Percentiles rank a stretch among this genome's conserved stretches.
Evolutionary conservation across 495 filamentous ascomycete species (phyloP).

Genomic region (Penicillium cosmopolitanum): DNA sequence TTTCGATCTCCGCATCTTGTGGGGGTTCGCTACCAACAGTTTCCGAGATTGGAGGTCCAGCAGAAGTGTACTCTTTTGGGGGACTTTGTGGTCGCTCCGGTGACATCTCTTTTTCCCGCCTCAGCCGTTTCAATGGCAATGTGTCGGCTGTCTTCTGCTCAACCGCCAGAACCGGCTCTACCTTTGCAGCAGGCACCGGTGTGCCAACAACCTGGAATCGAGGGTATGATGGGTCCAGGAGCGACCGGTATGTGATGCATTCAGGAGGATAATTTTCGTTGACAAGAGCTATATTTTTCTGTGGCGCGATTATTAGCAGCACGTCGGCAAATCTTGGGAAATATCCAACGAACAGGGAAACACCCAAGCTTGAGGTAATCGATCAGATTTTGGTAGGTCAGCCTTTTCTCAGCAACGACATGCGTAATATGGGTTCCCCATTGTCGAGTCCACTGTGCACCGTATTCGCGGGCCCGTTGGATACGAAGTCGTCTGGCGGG

Average conservation of each 20-base stretch:
- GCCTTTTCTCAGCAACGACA: conserved; percentile 74
- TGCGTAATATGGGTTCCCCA: conserved; percentile 65
- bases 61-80: background rate
- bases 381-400: conserved; percentile 69
- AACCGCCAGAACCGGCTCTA: background rate
- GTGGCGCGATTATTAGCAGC: conserved; percentile 27
- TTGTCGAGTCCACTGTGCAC: conserved; percentile 64
- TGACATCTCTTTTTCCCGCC: conserved; percentile 20
- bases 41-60: background rate
- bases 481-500: conserved; percentile 70
- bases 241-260: conserved; percentile 63
- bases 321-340: conserved; percentile 18
- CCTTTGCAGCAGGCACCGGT: conserved; percentile 14
- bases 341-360: conserved; percentile 45
- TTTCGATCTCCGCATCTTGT: background rate
- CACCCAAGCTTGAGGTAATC: conserved; percentile 54
- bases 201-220: conserved; percentile 62
- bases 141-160: conserved; percentile 16
- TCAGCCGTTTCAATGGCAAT: conserved; percentile 34
- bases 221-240: conserved; percentile 61
- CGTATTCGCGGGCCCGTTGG: conserved; percentile 72
- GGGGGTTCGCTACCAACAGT: background rate
- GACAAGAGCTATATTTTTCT: conserved; percentile 62
- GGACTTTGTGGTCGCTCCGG: conserved; percentile 23
- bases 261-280: conserved; percentile 81